Evolutionary conservation across 1,284 basidiomycete genomes (phyloP).

Genomic region (Polyporus tsugae): DNA sequence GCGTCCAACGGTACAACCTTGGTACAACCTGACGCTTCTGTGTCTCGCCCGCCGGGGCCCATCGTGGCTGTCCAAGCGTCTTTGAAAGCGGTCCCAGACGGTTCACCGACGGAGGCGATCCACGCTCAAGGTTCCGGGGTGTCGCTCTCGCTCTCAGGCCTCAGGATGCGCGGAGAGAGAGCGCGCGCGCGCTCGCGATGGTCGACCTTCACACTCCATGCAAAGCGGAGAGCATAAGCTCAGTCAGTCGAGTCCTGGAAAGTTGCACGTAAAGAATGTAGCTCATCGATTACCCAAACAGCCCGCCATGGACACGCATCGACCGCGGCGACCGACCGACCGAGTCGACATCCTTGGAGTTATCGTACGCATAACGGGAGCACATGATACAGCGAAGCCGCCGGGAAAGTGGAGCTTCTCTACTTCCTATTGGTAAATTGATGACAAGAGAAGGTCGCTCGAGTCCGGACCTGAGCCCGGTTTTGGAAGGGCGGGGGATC

Average conservation of each 20-base stretch:
- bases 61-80: neutral
- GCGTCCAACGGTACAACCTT: neutral
- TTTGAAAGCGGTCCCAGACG: neutral
- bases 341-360: neutral
- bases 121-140: conserved; percentile 14
- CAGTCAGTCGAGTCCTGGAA: neutral
- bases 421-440: conserved; percentile 3
- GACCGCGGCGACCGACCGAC: neutral
- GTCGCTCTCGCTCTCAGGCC: conserved; percentile 9
- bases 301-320: neutral
- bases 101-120: neutral
- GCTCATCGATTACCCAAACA: conserved; percentile 9
- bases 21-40: neutral
- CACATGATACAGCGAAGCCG: neutral
- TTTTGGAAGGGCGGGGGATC: conserved; percentile 6
- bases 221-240: neutral
- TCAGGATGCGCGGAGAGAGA: neutral
- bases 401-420: neutral
- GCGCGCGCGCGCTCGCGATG: too few relatives aligned
- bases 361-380: neutral
- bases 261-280: neutral
- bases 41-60: neutral
- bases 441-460: neutral
- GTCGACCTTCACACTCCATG: neutral
- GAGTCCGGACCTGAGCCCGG: neutral